Evolutionary conservation across 306 rosid species (phyloP), one percentile per base, ranked within the genome.

Genomic region (Acacia acuminata): DNA sequence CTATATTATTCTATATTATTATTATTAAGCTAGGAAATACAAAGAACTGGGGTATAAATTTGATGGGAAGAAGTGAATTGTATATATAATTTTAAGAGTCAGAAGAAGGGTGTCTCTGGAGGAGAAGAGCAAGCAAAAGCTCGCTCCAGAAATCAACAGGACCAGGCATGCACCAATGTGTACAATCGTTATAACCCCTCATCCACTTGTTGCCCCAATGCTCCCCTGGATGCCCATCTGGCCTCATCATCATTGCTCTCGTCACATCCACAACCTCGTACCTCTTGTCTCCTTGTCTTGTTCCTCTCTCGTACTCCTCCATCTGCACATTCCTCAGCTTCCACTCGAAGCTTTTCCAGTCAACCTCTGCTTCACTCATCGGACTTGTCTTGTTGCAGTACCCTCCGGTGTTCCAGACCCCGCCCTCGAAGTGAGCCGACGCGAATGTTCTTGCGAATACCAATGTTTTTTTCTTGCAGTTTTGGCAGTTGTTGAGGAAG

Each of bases 101-200:
- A 9, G 50, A 42, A 19, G 73, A 38, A 40, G 75, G 53, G 9
- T 70, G 12, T 15, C 38, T 71, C 10, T 24, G 78, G 11, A 92
- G 76, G 5, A 94, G 76, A 44, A 89, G 55, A 63, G 86, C 90
- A 60, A 90, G 69, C 77, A 96, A 81, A 32, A 94, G 81, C 81
- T 91, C 90, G 80, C 45, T 94, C 99, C 98, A 96, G 51, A 85
- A 22, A 82, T 96, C 99, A 75, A 96, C 80, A 19, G 97, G 94
- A 45, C 99, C 99, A 0, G 99, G 99, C 90, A 96, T 56, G 74
- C 99, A 96, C 99, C 99, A 96, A 72, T 94, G 99, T 44, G 97
- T 93, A 75, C 99, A 94, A 75, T 96, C 99, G 84, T 86, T 96
- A 32, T 82, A 92, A 30, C 97, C 99, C 61, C 13, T 90, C 97